Conservation (phyloP, 2,329 filamentous ascomycete genomes). For the Eurotiales sp. region DNA sequence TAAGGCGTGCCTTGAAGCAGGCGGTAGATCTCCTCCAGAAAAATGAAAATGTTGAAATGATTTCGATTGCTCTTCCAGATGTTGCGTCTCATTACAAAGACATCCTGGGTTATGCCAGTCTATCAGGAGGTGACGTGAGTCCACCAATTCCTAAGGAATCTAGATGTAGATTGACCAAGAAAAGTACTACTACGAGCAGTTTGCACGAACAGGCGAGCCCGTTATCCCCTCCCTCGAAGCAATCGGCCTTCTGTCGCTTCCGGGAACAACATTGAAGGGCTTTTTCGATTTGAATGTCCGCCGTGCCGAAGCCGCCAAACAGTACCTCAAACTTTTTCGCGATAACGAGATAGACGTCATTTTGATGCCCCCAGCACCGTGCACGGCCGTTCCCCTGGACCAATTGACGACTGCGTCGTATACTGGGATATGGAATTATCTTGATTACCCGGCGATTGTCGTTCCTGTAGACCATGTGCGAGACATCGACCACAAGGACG, state of each 20-base stretch:
- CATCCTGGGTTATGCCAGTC: neutral
- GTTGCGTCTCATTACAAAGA: constrained; percentile 2
- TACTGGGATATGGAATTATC: constrained; percentile 9
- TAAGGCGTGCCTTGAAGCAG: constrained; percentile 15
- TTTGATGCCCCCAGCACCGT: constrained; percentile 47
- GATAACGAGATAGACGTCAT: constrained; percentile 40
- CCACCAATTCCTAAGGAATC: neutral
- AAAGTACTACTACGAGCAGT: constrained; percentile 9
- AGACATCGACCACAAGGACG: constrained; percentile 1
- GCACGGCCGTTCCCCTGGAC: constrained; percentile 51
- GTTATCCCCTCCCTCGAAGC: constrained; percentile 5
- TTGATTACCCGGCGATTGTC: constrained; percentile 9
- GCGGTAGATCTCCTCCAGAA: constrained; percentile 39
- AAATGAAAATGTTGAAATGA: constrained; percentile 1
- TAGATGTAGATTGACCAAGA: neutral
- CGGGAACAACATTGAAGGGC: constrained; percentile 32
- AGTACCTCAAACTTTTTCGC: constrained; percentile 3
- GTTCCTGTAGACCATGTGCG: constrained; percentile 10
- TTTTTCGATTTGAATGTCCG: constrained; percentile 43
- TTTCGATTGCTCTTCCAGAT: constrained; percentile 2
- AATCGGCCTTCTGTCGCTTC: constrained; percentile 2
- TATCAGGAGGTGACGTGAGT: constrained; percentile 9
- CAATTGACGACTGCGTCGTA: constrained; percentile 1
- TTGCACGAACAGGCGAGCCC: constrained; percentile 8
- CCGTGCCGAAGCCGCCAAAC: constrained; percentile 25